Percentiles rank a stretch among this genome's conserved stretches.
phyloP scores from a whole-genome alignment of 1,284 basidiomycete species.

The Coniferiporia sulphurascens region DNA sequence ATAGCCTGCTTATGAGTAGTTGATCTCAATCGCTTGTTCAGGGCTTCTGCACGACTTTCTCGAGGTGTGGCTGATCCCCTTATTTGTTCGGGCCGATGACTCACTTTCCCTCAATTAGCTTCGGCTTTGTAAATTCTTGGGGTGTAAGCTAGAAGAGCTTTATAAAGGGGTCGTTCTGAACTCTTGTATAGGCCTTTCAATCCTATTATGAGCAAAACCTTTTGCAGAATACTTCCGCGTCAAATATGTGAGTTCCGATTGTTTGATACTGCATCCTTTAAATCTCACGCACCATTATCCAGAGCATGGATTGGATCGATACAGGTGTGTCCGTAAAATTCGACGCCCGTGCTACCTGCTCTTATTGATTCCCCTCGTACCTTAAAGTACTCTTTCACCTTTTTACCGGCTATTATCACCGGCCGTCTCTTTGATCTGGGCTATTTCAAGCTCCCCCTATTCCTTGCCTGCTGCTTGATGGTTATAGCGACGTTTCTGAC shows the following conservation, averaged over 20 bases:
- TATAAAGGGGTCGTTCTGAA: slow-evolving; percentile 9
- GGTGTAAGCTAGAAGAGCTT: slow-evolving; percentile 29
- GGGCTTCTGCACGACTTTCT: slow-evolving; percentile 27
- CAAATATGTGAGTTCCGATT: slow-evolving; percentile 27
- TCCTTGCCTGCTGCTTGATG: slow-evolving; percentile 40
- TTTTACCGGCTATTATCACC: slow-evolving; percentile 33
- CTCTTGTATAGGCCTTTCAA: slow-evolving; percentile 43
- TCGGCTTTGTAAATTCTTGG: slow-evolving; percentile 41
- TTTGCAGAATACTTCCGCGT: slow-evolving; percentile 34
- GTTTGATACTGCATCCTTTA: slow-evolving; percentile 14
- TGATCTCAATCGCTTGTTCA: slow-evolving; percentile 16
- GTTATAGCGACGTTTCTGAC: slow-evolving; percentile 50
- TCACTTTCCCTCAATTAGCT: slow-evolving; percentile 19
- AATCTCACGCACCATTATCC: background rate
- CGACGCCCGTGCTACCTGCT: slow-evolving; percentile 15
- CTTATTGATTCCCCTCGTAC: slow-evolving; percentile 7
- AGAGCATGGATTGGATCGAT: slow-evolving; percentile 38
- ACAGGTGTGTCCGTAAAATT: slow-evolving; percentile 25
- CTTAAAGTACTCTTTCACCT: slow-evolving; percentile 40
- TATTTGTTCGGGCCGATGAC: no score
- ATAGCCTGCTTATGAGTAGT: background rate
- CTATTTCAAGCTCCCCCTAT: slow-evolving; percentile 43
- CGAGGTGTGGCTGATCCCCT: slow-evolving; percentile 25
- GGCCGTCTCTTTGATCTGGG: slow-evolving; percentile 60
- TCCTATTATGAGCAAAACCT: slow-evolving; percentile 44